phyloP scores from a whole-genome alignment of 2,329 filamentous ascomycete genomes.

The Xylaria sp. region DNA sequence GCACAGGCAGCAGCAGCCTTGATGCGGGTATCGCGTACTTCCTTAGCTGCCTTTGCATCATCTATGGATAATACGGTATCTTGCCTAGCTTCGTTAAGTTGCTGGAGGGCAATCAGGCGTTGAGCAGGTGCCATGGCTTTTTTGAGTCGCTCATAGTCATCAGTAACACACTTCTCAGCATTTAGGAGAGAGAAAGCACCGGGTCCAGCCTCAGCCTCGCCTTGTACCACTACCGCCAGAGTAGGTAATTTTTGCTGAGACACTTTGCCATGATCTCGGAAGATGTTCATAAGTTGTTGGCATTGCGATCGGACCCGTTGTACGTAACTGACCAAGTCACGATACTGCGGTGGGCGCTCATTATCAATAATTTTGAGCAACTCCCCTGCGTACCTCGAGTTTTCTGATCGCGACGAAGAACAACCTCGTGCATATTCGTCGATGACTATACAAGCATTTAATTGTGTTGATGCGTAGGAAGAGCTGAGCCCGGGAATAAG shows the following conservation, averaged over 20 bases:
- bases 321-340: conserved; percentile 89
- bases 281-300: conserved; percentile 87
- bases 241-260: conserved; percentile 78
- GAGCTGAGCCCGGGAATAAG: conserved; percentile 76
- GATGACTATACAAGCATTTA: conserved; percentile 83
- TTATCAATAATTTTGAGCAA: conserved; percentile 82
- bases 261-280: conserved; percentile 90
- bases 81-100: conserved; percentile 80
- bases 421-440: conserved; percentile 84
- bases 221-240: conserved; percentile 91
- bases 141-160: conserved; percentile 89
- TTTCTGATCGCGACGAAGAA: conserved; percentile 57
- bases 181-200: conserved; percentile 90
- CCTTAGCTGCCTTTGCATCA: conserved; percentile 82
- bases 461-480: conserved; percentile 84
- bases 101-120: conserved; percentile 82
- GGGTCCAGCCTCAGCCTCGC: conserved; percentile 89
- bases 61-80: conserved; percentile 78
- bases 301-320: conserved; percentile 93
- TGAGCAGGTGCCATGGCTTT: conserved; percentile 90
- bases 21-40: conserved; percentile 85
- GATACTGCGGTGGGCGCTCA: conserved; percentile 84
- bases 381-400: conserved; percentile 69
- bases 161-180: conserved; percentile 85
- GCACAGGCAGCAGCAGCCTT: conserved; percentile 88